Evolutionary conservation across 2,329 filamentous ascomycete species (phyloP).

Genomic region (Aspergillus sp.): DNA sequence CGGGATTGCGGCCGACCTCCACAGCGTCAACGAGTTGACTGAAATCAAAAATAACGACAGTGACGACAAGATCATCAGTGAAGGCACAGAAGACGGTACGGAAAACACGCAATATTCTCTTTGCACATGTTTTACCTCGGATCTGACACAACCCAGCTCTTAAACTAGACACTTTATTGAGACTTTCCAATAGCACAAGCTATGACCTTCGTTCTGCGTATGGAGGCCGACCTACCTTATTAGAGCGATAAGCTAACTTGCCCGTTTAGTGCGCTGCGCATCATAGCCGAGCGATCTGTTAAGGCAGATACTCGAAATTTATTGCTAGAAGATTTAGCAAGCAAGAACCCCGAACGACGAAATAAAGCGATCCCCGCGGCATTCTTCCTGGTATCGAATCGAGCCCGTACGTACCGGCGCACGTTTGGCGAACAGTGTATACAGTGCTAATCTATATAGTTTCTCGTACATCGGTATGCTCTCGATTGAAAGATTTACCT

Average conservation of each 20-base stretch:
- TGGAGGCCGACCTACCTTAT: conserved; percentile 49
- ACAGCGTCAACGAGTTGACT: conserved; percentile 44
- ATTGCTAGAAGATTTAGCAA: conserved; percentile 43
- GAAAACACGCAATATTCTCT: neutral
- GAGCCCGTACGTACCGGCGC: conserved; percentile 32
- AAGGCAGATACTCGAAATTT: conserved; percentile 41
- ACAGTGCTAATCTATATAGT: conserved; percentile 26
- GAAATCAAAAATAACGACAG: conserved; percentile 65
- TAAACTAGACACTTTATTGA: conserved; percentile 64
- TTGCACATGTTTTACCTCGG: neutral
- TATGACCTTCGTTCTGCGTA: conserved; percentile 70
- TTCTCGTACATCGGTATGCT: conserved; percentile 35
- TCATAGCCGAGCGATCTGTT: conserved; percentile 47
- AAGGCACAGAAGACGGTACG: conserved; percentile 68
- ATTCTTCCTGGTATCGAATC: conserved; percentile 43
- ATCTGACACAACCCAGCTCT: conserved; percentile 49
- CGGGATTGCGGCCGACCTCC: conserved; percentile 56
- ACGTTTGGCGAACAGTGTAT: neutral
- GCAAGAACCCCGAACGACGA: conserved; percentile 37
- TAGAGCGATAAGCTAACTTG: conserved; percentile 44
- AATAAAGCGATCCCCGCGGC: conserved; percentile 45
- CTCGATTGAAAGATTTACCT: conserved; percentile 33
- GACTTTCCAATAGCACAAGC: conserved; percentile 69
- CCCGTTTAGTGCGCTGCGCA: conserved; percentile 41
- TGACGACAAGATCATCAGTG: conserved; percentile 71